These are phyloP conservation scores for Russula griseocarnosa DNA, from an alignment of 768 basidiomycete genomes.

Conservation along the genomic window DNA sequence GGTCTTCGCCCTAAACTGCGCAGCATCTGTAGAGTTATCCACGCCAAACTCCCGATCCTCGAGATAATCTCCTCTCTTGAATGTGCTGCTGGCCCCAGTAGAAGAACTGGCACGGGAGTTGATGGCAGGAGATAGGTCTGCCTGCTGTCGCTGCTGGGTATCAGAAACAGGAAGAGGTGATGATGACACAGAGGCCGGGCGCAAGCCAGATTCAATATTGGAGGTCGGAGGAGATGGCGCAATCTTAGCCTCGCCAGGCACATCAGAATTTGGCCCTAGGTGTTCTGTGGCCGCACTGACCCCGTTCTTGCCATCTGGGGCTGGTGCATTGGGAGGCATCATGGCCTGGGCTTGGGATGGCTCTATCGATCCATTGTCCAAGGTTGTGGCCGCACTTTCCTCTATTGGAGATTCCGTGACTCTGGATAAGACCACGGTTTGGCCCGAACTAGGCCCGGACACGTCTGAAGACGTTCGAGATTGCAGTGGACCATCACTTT, in stretches of 20 bases:
- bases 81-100: slow-evolving; percentile 15
- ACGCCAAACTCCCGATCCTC: slow-evolving; percentile 34
- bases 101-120: slow-evolving; percentile 19
- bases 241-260: not conserved
- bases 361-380: not conserved
- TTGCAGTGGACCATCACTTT: slow-evolving; percentile 2
- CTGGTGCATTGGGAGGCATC: not conserved
- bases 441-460: slow-evolving; percentile 18
- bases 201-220: not conserved
- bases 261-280: not conserved
- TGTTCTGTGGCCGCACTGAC: not conserved
- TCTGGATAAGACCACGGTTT: slow-evolving; percentile 3
- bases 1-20: slow-evolving; percentile 30
- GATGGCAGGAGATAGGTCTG: slow-evolving; percentile 2
- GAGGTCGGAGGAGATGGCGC: not conserved
- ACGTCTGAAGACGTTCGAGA: slow-evolving; percentile 20
- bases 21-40: slow-evolving; percentile 26
- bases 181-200: not conserved
- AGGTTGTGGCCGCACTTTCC: slow-evolving; percentile 1
- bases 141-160: slow-evolving; percentile 3
- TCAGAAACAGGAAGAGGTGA: not conserved
- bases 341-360: not conserved
- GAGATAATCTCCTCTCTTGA: slow-evolving; percentile 28
- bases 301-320: not conserved
- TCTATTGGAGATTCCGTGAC: slow-evolving; percentile 22